phyloP scores from a whole-genome alignment of 1,139 yeast genomes.

The Candida buenavistaensis region DNA sequence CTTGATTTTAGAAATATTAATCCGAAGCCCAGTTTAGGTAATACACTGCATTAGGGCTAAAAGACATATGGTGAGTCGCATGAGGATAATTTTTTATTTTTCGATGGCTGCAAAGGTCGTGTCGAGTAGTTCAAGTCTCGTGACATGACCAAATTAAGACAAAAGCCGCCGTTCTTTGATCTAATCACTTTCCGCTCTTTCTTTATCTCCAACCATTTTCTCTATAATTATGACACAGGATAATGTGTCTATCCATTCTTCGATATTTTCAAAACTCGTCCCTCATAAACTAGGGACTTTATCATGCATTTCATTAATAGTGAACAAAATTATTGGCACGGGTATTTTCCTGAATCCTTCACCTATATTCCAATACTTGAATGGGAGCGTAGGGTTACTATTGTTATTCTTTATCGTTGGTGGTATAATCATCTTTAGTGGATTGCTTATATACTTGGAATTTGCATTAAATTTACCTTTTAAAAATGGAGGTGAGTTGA shows the following conservation, averaged over 20 bases:
- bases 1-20: too few species aligned
- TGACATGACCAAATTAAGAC: too few species aligned
- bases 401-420: constrained; percentile 44
- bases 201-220: not conserved
- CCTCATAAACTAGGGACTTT: constrained; percentile 19
- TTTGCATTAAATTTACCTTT: constrained; percentile 49
- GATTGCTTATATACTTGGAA: constrained; percentile 47
- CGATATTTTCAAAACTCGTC: constrained; percentile 4
- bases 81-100: too few species aligned
- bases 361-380: constrained; percentile 42
- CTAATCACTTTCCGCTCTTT: not conserved
- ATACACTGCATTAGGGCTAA: too few species aligned
- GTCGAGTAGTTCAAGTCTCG: too few species aligned
- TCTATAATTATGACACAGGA: too few species aligned
- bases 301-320: constrained; percentile 37
- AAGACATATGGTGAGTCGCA: too few species aligned
- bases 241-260: constrained; percentile 9
- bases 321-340: constrained; percentile 54
- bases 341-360: constrained; percentile 54
- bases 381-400: constrained; percentile 44
- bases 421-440: constrained; percentile 47
- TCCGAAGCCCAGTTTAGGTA: too few species aligned
- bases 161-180: not conserved
- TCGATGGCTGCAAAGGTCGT: too few species aligned
- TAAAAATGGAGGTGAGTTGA: constrained; percentile 51